Evolutionary conservation across 2,329 filamentous ascomycete genomes (phyloP).

Genomic region (Magnaporthales sp.): DNA sequence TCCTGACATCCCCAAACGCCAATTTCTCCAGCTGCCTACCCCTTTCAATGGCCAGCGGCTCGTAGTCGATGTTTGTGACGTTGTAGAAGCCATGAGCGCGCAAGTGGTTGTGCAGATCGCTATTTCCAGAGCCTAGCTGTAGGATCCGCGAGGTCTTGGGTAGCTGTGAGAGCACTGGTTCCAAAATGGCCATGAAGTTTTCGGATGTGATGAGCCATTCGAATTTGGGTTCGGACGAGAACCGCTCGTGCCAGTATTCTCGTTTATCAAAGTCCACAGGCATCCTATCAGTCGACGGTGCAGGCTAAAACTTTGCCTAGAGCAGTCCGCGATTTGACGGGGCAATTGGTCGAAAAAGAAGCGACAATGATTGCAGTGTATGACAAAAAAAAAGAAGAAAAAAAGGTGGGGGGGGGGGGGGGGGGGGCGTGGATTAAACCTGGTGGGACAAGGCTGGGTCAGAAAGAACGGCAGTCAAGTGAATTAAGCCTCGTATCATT

Average conservation of each 20-base stretch:
- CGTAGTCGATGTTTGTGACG: conserved; percentile 41
- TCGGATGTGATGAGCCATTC: conserved; percentile 37
- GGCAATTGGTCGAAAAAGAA: neutral
- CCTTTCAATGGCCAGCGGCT: conserved; percentile 35
- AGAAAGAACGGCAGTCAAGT: too few species aligned
- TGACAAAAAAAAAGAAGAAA: too few species aligned
- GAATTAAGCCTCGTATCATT: too few species aligned
- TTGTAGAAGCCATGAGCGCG: conserved; percentile 30
- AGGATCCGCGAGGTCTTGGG: conserved; percentile 25
- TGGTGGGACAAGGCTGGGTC: neutral
- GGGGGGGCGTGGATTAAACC: neutral
- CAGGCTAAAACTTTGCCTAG: neutral
- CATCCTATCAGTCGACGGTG: conserved; percentile 6
- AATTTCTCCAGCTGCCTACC: conserved; percentile 29
- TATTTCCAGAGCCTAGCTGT: conserved; percentile 40
- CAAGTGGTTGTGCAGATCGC: conserved; percentile 39
- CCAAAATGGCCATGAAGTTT: conserved; percentile 29
- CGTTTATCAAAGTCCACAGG: conserved; percentile 36
- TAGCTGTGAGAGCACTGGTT: conserved; percentile 25
- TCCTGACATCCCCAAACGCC: conserved; percentile 33
- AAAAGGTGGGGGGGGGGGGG: too few species aligned
- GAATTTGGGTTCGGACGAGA: conserved; percentile 33
- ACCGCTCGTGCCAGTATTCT: conserved; percentile 40
- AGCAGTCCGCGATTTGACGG: too few species aligned
- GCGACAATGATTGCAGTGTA: neutral